Evolutionary conservation across 129 eudicot species (phyloP), one percentile per base, ranked within the genome.

Genomic region (Flaveria brownii): DNA sequence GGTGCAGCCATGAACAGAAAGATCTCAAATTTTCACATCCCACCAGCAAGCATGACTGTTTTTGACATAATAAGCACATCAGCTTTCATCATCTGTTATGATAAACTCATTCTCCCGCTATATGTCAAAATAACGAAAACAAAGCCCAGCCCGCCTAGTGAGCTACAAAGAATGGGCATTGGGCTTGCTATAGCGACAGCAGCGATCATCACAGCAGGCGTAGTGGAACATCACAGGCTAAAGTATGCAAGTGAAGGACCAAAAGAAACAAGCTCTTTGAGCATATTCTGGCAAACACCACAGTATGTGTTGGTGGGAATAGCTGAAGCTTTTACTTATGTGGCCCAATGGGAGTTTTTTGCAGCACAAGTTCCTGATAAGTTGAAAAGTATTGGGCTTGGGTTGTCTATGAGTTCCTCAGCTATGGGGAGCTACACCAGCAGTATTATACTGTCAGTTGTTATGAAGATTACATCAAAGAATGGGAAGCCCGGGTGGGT

Each of bases 1-100:
- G 97, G 97, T 13, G 86, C 89, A 11, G 89, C 91, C 8, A 91
- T 91, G 94, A 77, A 91, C 79, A 70, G 87, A 16, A 39, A 45
- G 16, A 47, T 91, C 28, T 70, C 82, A 25, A 78, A 78, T 28
- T 91, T 91, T 82, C 87, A 84, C 77, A 52, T 91, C 77, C 91
- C 97, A 41, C 91, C 94, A 6, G 97, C 97, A 68, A 88, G 91
- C 80, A 88, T 91, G 87, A 84, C 97, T 1, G 69, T 89, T 63
- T 88, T 91, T 14, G 91, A 63, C 69, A 63, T 63, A 63, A 63
- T 88, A 65, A 86, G 94, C 86, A 88, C 91, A 52, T 86, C 91
- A 1, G 67, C 78, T 14, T 86, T 86, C 79, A 86, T 88, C 41
- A 84, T 88, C n/a, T 84, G 85, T 71, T 88, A 88, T 18, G 94